A percentile compares a stretch with the other conserved stretches of the same genome.
These are phyloP conservation scores for Rhodomyrtus psidioides DNA, from an alignment of 441 rosid species.

Conservation along the genomic window DNA sequence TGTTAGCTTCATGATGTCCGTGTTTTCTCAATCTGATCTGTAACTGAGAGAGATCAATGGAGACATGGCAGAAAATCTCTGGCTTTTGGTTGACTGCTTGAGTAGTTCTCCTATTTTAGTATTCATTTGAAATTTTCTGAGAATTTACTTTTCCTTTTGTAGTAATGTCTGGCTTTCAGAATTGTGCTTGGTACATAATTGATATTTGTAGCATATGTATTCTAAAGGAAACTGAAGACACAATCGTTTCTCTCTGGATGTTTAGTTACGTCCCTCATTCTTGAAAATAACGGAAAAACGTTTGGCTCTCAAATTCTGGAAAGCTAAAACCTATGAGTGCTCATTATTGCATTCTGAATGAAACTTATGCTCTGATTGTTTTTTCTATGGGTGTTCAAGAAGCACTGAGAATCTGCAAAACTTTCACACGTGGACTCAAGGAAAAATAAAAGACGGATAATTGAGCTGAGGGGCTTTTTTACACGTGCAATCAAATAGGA, in stretches of 20 bases:
- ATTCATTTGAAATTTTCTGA: neutral
- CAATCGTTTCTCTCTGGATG: neutral
- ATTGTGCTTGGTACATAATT: neutral
- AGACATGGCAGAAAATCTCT: neutral
- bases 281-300: neutral
- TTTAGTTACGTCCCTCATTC: neutral
- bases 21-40: neutral
- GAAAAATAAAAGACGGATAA: neutral
- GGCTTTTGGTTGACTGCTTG: neutral
- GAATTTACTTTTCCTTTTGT: neutral
- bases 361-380: neutral
- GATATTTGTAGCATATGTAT: neutral
- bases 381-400: neutral
- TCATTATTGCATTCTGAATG: neutral
- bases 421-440: neutral
- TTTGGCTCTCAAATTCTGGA: neutral
- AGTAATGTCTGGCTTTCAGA: neutral
- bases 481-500: neutral
- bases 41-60: neutral
- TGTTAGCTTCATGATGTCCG: neutral
- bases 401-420: neutral
- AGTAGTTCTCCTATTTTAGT: neutral
- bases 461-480: neutral
- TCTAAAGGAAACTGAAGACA: neutral
- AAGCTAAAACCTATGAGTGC: neutral